These are phyloP conservation scores for Fusarium staphyleae DNA, from an alignment of 2,329 filamentous ascomycete species.

Conservation along the genomic window DNA sequence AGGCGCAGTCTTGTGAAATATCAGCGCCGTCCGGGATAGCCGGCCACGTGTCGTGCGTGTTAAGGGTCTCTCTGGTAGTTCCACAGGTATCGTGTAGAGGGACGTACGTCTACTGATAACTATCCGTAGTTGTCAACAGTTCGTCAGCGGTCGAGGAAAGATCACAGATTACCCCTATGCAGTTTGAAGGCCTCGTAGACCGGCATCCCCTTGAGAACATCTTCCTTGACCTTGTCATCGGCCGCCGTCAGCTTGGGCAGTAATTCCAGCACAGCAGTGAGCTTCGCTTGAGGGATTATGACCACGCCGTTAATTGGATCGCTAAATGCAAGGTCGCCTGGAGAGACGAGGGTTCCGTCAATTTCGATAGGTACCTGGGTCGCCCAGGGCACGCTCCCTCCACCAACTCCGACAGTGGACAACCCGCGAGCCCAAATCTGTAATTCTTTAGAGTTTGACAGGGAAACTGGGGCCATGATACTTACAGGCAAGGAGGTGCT, in stretches of 20 bases:
- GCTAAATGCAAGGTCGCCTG: constrained; percentile 73
- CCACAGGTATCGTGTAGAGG: too few relatives aligned
- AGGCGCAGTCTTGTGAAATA: constrained; percentile 1
- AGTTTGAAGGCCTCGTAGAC: constrained; percentile 72
- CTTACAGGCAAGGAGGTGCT: constrained; percentile 63
- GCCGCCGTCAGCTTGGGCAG: constrained; percentile 59
- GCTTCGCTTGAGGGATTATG: constrained; percentile 66
- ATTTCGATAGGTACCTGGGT: constrained; percentile 55
- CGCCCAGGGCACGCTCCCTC: constrained; percentile 63
- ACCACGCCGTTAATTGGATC: constrained; percentile 75
- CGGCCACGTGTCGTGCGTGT: not conserved
- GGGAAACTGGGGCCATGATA: constrained; percentile 27
- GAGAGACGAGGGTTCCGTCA: constrained; percentile 51
- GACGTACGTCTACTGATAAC: too few relatives aligned
- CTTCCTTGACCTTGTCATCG: constrained; percentile 68
- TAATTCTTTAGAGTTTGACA: constrained; percentile 29
- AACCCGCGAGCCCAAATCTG: constrained; percentile 64
- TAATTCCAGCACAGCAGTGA: constrained; percentile 67
- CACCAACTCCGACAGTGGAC: constrained; percentile 65
- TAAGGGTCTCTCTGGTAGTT: not conserved
- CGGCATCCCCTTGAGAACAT: constrained; percentile 67
- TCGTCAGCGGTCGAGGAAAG: not conserved
- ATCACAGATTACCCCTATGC: constrained; percentile 53
- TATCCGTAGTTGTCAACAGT: too few relatives aligned
- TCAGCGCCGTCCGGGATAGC: not conserved